Conservation (phyloP, 2,329 filamentous ascomycete genomes). For the Cordyceps fumosorosea region DNA sequence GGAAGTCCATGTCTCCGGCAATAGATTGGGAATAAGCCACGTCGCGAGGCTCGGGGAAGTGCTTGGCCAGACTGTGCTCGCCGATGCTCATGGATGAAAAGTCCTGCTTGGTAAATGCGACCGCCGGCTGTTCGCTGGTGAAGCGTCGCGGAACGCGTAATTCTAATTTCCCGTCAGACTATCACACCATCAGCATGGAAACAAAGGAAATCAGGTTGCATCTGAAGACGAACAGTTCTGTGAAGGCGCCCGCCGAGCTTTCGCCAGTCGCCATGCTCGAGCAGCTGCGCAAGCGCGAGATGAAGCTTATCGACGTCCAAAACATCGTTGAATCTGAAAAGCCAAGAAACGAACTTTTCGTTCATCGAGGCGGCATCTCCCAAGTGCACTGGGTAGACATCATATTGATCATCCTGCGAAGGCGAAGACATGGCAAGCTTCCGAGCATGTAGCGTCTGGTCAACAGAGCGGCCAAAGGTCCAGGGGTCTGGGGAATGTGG, state of each 20-base stretch:
- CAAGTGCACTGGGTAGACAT: conserved; percentile 27
- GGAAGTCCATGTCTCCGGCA: neutral
- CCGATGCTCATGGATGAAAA: neutral
- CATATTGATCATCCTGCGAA: neutral
- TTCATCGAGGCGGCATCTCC: conserved; percentile 25
- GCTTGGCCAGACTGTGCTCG: neutral
- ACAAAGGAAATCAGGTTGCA: too few relatives aligned
- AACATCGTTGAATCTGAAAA: conserved; percentile 39
- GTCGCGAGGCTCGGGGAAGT: neutral
- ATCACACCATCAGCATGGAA: neutral
- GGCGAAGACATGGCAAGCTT: neutral
- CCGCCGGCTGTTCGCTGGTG: neutral
- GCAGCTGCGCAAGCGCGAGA: conserved; percentile 28
- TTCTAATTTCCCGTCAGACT: neutral
- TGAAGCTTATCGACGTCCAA: conserved; percentile 35
- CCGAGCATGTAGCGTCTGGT: neutral
- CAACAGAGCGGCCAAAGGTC: neutral
- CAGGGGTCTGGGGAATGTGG: neutral
- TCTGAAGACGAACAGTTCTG: neutral
- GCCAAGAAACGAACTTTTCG: conserved; percentile 25
- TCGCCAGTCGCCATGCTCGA: conserved; percentile 38
- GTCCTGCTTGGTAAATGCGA: conserved; percentile 4
- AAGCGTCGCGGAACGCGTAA: conserved; percentile 6
- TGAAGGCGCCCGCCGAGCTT: conserved; percentile 38
- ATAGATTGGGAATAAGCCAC: neutral